Base-by-base conservation (phyloP, 805 yeast genomes). In the Nadsonia fulvescens region DNA sequence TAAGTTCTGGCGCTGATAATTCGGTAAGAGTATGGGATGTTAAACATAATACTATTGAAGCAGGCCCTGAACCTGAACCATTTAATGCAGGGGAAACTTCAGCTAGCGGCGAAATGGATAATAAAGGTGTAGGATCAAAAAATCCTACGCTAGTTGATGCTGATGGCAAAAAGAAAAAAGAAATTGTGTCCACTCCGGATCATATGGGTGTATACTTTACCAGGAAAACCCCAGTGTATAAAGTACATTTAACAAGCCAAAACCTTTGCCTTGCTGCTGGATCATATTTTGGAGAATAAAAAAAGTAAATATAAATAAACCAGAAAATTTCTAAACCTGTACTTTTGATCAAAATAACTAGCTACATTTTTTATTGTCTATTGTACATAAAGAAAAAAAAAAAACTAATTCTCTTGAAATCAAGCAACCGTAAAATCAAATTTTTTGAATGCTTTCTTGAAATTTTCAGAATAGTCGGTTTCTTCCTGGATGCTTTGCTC, bases 11-110 rank as follows among this genome's bases (percentile, higher is more conserved):
- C 24, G 82, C 91, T 2, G 98, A 89, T 53, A 70, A 73, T 44
- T 71, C 91, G 2, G 91, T 89, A 3, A 63, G 98, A 37, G 92
- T 82, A 3, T 89, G 99, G 99, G 96, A 89, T 49, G 70, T 81
- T 27, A 81, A 77, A 46, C 67, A 70, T 39, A 81, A 79, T 28
- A 81, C 95, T 0, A 60, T 62, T 28, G 93, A 82, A 39, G 68
- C 73, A 2, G 75, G 75, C 5, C 69, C 77, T 6, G 70, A 66
- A 32, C 82, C 93, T 0, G 93, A 77, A 44, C 66, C 73, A 14
- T 66, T 67, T 39, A 53, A 56, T 24, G 49, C 44, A 6, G 37
- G 29, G 15, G 32, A 22, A 8, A 18, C 32, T 14, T 29, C 29
- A 5, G 28, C 31, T 6, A n/a, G n/a, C n/a, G n/a, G n/a, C n/a